phyloP scores from a whole-genome alignment of 202 grass and related monocot species.

The Alloteropsis angusta region DNA sequence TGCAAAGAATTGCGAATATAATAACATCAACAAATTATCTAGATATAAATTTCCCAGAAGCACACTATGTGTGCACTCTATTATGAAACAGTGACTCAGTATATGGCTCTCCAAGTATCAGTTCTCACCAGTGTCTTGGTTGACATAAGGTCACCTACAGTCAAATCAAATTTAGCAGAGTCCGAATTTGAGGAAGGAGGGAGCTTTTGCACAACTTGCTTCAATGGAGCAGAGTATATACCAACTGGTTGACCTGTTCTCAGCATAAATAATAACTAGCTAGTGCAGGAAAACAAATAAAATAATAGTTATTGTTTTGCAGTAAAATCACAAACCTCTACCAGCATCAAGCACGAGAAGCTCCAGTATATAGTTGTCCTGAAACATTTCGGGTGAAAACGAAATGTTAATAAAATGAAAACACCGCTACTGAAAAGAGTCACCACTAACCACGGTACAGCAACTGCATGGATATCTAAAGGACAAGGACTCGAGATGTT shows the following conservation, averaged over 20 bases:
- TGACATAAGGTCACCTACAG: constrained; percentile 61
- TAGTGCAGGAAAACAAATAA: constrained; percentile 22
- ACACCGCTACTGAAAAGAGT: neutral
- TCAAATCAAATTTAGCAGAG: constrained; percentile 51
- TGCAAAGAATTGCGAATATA: constrained; percentile 33
- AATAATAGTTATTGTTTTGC: constrained; percentile 10
- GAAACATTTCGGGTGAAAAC: constrained; percentile 21
- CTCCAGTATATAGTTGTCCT: constrained; percentile 80
- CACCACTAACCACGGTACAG: constrained; percentile 12
- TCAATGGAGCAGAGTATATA: constrained; percentile 56
- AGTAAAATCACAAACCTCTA: constrained; percentile 53
- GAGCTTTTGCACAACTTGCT: constrained; percentile 58
- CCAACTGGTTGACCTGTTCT: constrained; percentile 38
- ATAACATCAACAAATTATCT: constrained; percentile 7
- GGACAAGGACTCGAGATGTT: neutral
- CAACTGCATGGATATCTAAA: constrained; percentile 17
- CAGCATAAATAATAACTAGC: constrained; percentile 13
- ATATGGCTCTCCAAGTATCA: constrained; percentile 12
- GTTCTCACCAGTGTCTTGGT: constrained; percentile 48
- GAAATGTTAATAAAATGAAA: constrained; percentile 23
- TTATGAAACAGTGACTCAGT: constrained; percentile 6
- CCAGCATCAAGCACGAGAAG: constrained; percentile 66
- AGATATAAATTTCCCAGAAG: constrained; percentile 7
- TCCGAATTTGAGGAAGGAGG: constrained; percentile 35
- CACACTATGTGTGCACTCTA: neutral